Evolutionary conservation across 805 yeast species (phyloP), one percentile per base, ranked within the genome.

Genomic region (Lachancea nothofagi): DNA sequence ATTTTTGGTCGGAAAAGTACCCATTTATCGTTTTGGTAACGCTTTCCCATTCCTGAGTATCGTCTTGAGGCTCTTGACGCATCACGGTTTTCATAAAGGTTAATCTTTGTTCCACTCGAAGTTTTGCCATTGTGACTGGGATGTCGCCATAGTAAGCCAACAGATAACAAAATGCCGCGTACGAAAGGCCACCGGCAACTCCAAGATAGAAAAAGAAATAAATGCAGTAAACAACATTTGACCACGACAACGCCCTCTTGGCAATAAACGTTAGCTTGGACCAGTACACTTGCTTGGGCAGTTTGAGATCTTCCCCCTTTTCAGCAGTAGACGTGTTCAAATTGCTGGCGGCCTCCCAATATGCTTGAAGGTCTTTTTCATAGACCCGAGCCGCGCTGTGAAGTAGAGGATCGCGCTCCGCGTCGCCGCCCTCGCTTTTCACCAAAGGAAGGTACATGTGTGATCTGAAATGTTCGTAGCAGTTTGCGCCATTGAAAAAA

Each of bases 401-500:
- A 13, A 28, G 31, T 13, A 28, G 5, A 10, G 31, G 14, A 6
- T 5, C 17, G 5, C 17, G 20, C 7, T 5, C 31, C 7, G 13
- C 20, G 13, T 14, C 19, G 7, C 17, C 20, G 18, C 13, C 8
- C 7, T 28, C 17, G 7, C 31, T 20, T 5, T 15, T 28, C 31
- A 14, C 17, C 31, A 28, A 20, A 14, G 31, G 31, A 5, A 28
- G 6, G 31, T 28, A 28, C 5, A 28, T 13, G 6, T 5, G 12
- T 9, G 13, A 4, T 13, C 31, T 13, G 12, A 28, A 28, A 5
- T 20, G 18, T 13, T 14, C 13, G 18, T 9, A 14, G 17, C 44
- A 43, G 7, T 24, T 41, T 12, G 32, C 37, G 20, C 47, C 44
- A 24, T 36, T 37, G 32, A 41, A 43, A 26, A 43, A 43, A 32